A percentile compares a stretch with the other conserved stretches of the same genome.
These are phyloP conservation scores for Xylariaceae sp. DNA, from an alignment of 2,329 filamentous ascomycete species.

Conservation along the genomic window DNA sequence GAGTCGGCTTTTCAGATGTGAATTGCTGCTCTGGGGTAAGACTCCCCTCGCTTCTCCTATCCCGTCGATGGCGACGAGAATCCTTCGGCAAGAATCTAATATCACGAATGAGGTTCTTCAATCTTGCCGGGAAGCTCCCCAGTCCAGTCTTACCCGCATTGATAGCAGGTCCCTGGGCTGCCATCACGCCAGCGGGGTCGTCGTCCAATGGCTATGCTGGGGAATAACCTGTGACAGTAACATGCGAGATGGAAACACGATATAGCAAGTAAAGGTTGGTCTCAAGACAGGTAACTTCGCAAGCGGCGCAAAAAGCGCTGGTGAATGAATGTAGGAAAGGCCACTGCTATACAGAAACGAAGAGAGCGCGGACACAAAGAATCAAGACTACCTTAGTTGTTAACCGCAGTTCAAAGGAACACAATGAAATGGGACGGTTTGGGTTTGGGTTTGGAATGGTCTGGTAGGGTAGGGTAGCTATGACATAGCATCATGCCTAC, in stretches of 20 bases:
- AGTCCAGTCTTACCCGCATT: slow-evolving; percentile 16
- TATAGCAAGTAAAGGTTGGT: neutral
- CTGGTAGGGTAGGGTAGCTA: slow-evolving; percentile 10
- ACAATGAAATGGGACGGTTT: neutral
- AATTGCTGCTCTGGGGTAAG: slow-evolving; percentile 5
- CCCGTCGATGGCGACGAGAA: slow-evolving; percentile 17
- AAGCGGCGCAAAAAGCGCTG: neutral
- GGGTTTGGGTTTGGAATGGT: slow-evolving; percentile 16
- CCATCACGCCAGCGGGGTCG: slow-evolving; percentile 11
- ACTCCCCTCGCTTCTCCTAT: slow-evolving; percentile 17
- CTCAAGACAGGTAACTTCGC: neutral
- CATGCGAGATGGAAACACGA: neutral
- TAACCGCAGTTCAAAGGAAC: neutral
- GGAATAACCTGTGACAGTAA: neutral
- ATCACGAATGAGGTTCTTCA: slow-evolving; percentile 27
- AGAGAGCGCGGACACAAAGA: neutral
- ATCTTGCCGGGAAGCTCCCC: slow-evolving; percentile 22
- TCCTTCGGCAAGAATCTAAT: slow-evolving; percentile 24
- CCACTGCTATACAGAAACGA: neutral
- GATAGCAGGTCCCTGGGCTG: slow-evolving; percentile 14
- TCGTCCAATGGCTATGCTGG: slow-evolving; percentile 6
- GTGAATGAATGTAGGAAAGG: neutral
- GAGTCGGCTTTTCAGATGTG: slow-evolving; percentile 6
- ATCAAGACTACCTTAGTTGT: neutral
- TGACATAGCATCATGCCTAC: neutral